Evolutionary conservation across 2,329 filamentous ascomycete species (phyloP).

Genomic region (Colletotrichum camelliae): DNA sequence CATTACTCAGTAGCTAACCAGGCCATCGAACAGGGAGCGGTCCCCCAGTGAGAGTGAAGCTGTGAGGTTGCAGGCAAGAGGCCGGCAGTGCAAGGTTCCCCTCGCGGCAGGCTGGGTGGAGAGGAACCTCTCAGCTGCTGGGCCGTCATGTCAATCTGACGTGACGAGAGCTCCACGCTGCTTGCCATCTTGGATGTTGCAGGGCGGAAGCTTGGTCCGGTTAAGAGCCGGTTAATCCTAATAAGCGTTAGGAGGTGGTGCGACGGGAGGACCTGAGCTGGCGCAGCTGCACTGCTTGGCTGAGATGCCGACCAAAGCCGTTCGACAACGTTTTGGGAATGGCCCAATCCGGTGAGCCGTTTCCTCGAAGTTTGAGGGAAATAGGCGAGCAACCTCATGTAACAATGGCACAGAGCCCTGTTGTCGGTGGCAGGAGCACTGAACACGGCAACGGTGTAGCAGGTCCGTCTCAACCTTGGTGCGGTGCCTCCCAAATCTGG

Average conservation of each 20-base stretch:
- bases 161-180: conserved; percentile 15
- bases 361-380: neutral
- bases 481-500: neutral
- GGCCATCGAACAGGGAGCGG: conserved; percentile 1
- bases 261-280: neutral
- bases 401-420: conserved; percentile 7
- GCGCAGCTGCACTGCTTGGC: neutral
- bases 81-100: conserved; percentile 6
- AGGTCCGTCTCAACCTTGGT: conserved; percentile 10
- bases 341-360: neutral
- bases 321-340: neutral
- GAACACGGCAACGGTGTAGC: neutral
- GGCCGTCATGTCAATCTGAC: conserved; percentile 18
- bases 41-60: neutral
- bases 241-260: neutral
- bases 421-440: neutral
- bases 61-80: neutral
- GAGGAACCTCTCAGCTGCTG: neutral
- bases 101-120: conserved; percentile 7
- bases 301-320: neutral
- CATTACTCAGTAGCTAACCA: neutral
- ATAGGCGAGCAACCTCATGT: neutral
- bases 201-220: conserved; percentile 10
- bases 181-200: neutral
- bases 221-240: conserved; percentile 11